A percentile compares a stretch with the other conserved stretches of the same genome.
Evolutionary conservation across 208 protist genomes (phyloP).

Genomic region (Trypanosoma theileri): DNA sequence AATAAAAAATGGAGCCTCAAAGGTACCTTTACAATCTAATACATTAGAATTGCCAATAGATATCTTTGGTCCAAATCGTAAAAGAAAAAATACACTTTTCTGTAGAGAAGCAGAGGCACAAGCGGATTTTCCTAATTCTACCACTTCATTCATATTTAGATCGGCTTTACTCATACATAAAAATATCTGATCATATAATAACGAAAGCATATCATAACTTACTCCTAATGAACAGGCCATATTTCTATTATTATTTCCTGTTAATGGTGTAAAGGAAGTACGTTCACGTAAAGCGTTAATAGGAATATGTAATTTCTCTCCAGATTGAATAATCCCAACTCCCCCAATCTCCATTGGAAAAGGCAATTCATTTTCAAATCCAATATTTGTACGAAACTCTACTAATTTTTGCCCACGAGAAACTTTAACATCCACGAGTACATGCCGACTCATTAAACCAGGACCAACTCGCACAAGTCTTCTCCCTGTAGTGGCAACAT

Average conservation of each 20-base stretch:
- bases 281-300: conserved; percentile 30
- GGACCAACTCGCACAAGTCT: conserved; percentile 15
- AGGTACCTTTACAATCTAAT: conserved; percentile 36
- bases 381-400: conserved; percentile 44
- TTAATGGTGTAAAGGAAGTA: conserved; percentile 33
- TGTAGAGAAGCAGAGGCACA: conserved; percentile 23
- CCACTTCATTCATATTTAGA: not conserved
- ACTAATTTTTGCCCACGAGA: conserved; percentile 44
- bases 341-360: conserved; percentile 35
- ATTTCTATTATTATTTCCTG: conserved; percentile 12
- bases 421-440: conserved; percentile 53
- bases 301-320: conserved; percentile 26
- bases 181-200: conserved; percentile 42
- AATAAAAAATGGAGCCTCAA: conserved; percentile 53
- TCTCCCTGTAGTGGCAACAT: conserved; percentile 21
- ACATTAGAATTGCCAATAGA: conserved; percentile 19
- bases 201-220: conserved; percentile 59
- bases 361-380: conserved; percentile 52
- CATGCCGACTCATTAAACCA: conserved; percentile 28
- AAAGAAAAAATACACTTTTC: conserved; percentile 44
- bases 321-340: conserved; percentile 28
- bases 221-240: conserved; percentile 40
- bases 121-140: conserved; percentile 22
- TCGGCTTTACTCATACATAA: conserved; percentile 42
- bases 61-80: conserved; percentile 28